Conservation (phyloP, 768 basidiomycete genomes). For the Naganishia randhawae region DNA sequence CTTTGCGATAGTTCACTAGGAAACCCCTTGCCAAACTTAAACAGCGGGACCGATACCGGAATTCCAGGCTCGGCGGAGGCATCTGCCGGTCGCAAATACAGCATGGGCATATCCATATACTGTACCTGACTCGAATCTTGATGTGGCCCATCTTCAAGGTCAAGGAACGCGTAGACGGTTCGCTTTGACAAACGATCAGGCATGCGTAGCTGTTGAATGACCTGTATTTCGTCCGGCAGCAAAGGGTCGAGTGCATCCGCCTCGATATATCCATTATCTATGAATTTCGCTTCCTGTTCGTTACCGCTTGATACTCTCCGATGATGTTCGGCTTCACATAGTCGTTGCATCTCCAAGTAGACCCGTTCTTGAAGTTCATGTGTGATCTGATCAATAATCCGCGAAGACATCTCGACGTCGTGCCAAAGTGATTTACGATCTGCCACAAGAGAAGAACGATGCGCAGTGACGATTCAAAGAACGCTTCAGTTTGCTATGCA, state of each 20-base stretch:
- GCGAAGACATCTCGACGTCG: not conserved
- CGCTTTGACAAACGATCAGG: not conserved
- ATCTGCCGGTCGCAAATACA: not conserved
- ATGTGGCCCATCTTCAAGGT: not conserved
- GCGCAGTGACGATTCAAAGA: not conserved
- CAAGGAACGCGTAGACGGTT: not conserved
- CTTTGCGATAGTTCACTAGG: not conserved
- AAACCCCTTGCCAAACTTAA: not conserved
- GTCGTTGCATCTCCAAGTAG: not conserved
- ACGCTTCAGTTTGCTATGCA: not conserved
- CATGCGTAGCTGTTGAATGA: not conserved
- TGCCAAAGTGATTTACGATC: slow-evolving; percentile 4
- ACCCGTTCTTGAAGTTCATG: not conserved
- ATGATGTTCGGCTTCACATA: not conserved
- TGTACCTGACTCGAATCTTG: not conserved
- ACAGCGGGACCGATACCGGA: not conserved
- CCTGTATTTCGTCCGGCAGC: not conserved
- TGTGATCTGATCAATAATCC: slow-evolving; percentile 9
- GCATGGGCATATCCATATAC: not conserved
- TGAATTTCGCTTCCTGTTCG: not conserved
- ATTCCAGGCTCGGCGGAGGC: no score
- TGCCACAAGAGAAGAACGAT: not conserved
- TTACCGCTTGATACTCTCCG: no score
- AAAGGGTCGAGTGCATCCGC: not conserved
- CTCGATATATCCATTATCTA: not conserved